A percentile compares a stretch with the other conserved stretches of the same genome.
Evolutionary conservation across 768 basidiomycete species (phyloP).

Genomic region (Russula sp.): DNA sequence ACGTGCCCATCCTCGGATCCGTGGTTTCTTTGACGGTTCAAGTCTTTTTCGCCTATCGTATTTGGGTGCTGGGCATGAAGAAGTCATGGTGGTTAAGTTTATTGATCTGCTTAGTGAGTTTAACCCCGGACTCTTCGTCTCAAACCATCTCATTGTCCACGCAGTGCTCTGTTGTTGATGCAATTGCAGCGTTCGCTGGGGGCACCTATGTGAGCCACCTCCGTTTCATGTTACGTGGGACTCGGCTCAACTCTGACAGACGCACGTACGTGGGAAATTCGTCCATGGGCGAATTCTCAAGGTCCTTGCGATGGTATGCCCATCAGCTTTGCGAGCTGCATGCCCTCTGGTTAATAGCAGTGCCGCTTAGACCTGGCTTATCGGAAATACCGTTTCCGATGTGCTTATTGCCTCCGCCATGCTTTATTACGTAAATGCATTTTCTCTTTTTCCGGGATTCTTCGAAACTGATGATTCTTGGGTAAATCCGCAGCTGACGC

Average conservation of each 20-base stretch:
- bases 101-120: background rate
- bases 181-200: background rate
- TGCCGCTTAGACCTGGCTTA: slow-evolving; percentile 7
- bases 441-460: background rate
- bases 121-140: too few species aligned
- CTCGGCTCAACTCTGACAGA: background rate
- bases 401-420: slow-evolving; percentile 8
- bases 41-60: slow-evolving; percentile 32
- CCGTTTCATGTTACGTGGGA: background rate
- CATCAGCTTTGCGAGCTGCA: background rate
- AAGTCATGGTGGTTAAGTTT: background rate
- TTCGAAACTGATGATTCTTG: background rate
- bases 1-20: slow-evolving; percentile 28
- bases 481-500: background rate
- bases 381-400: slow-evolving; percentile 8
- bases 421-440: background rate
- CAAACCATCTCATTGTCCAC: background rate
- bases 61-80: slow-evolving; percentile 18
- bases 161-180: background rate
- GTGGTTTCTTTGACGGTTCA: slow-evolving; percentile 29
- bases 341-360: too few species aligned
- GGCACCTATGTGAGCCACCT: slow-evolving; percentile 1
- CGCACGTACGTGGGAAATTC: background rate
- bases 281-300: background rate
- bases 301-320: background rate